Conservation (phyloP, 2,329 filamentous ascomycete species). For the Monosporascus sp. region DNA sequence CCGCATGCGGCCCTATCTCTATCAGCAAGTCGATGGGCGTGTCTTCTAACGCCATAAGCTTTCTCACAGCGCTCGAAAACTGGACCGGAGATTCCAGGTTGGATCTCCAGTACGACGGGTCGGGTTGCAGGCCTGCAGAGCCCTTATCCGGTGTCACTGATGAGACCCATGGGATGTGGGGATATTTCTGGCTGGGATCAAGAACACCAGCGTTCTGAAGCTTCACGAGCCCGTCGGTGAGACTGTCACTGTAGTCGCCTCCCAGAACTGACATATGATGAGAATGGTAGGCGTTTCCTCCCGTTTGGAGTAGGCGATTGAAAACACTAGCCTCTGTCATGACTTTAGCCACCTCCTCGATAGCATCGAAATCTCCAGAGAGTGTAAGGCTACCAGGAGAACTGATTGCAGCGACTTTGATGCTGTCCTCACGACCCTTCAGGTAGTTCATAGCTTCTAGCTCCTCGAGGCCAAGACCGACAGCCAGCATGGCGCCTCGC, state of each 20-base stretch:
- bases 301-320: constrained; percentile 9
- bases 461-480: constrained; percentile 1
- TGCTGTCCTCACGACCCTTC: not conserved
- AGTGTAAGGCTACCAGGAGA: not conserved
- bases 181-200: constrained; percentile 3
- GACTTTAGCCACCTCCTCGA: not conserved
- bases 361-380: not conserved
- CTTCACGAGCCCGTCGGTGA: not conserved
- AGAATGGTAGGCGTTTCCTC: constrained; percentile 2
- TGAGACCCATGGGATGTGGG: constrained; percentile 10
- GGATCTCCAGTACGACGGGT: constrained; percentile 1
- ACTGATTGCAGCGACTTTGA: constrained; percentile 1
- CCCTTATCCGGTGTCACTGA: constrained; percentile 1
- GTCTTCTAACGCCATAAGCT: not conserved
- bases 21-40: constrained; percentile 1
- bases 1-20: constrained; percentile 3
- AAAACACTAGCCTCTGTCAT: not conserved
- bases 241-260: not conserved
- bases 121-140: not conserved
- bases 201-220: no score
- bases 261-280: constrained; percentile 1
- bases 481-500: constrained; percentile 11
- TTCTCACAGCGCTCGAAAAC: not conserved
- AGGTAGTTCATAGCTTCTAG: not conserved
- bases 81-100: constrained; percentile 4